These are phyloP conservation scores for Viridothelium virens DNA, from an alignment of 495 filamentous ascomycete genomes.

Conservation along the genomic window DNA sequence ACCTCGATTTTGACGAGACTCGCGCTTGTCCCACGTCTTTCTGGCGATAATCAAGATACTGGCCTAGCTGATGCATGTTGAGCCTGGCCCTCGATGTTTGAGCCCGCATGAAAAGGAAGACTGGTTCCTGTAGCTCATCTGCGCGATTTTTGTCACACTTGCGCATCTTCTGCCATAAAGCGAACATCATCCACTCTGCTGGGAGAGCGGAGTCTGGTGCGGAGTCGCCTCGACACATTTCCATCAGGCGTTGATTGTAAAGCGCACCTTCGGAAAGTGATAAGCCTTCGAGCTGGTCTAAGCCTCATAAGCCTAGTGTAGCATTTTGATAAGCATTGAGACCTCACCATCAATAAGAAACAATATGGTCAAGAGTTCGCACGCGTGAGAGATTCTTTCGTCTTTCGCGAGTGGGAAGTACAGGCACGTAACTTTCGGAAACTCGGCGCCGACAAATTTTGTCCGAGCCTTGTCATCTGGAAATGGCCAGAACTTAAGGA, in stretches of 20 bases:
- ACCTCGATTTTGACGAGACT: constrained; percentile 9
- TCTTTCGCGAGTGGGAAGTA: constrained; percentile 17
- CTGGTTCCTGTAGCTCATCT: constrained; percentile 32
- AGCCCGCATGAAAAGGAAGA: constrained; percentile 35
- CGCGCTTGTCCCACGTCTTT: constrained; percentile 34
- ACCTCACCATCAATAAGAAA: constrained; percentile 37
- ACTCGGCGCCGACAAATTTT: neutral
- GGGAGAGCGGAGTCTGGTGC: constrained; percentile 13
- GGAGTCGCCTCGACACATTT: constrained; percentile 26
- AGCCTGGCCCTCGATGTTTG: constrained; percentile 29
- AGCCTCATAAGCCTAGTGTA: neutral
- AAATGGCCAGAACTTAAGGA: neutral
- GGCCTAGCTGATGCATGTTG: constrained; percentile 22
- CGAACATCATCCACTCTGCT: constrained; percentile 36
- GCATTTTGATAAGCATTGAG: neutral
- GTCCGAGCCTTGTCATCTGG: neutral
- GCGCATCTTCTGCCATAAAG: constrained; percentile 38
- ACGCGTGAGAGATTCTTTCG: constrained; percentile 34
- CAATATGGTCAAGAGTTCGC: constrained; percentile 31
- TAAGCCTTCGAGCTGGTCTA: constrained; percentile 39
- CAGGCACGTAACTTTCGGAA: neutral
- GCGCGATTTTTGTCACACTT: constrained; percentile 30
- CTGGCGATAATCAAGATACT: constrained; percentile 34
- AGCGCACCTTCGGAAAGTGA: constrained; percentile 34
- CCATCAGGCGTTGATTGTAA: constrained; percentile 36